phyloP scores from a whole-genome alignment of 2,329 filamentous ascomycete species.

The Alternaria sp. region DNA sequence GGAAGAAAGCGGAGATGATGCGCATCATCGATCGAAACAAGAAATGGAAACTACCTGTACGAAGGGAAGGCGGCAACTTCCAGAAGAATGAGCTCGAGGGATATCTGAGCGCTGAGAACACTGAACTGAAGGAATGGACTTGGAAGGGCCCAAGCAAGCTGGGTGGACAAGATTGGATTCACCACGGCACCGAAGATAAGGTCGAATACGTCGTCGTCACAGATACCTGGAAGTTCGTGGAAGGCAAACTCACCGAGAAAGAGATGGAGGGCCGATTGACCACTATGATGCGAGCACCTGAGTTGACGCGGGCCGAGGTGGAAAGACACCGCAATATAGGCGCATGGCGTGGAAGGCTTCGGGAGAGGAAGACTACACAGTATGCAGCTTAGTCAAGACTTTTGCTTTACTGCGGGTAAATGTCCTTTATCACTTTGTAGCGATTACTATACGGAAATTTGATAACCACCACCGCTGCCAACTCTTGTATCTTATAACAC shows the following conservation, averaged over 20 bases:
- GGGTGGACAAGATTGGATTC: constrained; percentile 6
- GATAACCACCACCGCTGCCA: no score
- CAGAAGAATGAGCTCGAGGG: constrained; percentile 2
- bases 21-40: constrained; percentile 16
- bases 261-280: neutral
- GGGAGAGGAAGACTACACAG: neutral
- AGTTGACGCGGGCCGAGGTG: neutral
- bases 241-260: neutral
- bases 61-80: neutral
- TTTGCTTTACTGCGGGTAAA: no score
- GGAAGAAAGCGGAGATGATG: constrained; percentile 21
- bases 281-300: neutral
- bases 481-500: no score
- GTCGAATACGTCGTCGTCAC: constrained; percentile 13
- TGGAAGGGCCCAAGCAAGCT: constrained; percentile 17
- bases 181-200: constrained; percentile 10
- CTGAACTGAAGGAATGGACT: constrained; percentile 14
- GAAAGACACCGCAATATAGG: neutral
- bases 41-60: constrained; percentile 8
- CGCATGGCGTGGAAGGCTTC: neutral
- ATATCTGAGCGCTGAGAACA: constrained; percentile 13
- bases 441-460: no score
- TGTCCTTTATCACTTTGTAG: no score
- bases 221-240: constrained; percentile 14
- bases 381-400: neutral